Evolutionary conservation across 139 green algal genomes (phyloP).

Genomic region (Zygnema cylindricum): DNA sequence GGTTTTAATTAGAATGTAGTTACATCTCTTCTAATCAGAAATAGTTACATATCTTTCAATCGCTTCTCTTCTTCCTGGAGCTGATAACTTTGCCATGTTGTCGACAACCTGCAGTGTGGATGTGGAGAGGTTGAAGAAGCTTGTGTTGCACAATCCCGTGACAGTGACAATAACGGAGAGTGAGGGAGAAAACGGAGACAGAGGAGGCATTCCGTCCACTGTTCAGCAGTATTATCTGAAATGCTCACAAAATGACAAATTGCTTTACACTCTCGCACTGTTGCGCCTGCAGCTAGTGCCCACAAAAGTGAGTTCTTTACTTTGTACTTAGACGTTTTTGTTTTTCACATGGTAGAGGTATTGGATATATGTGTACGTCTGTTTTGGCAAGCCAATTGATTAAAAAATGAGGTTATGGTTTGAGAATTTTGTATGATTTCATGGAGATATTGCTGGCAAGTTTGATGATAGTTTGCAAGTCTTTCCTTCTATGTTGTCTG

Average conservation of each 20-base stretch:
- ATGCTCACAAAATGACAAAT: slow-evolving; percentile 54
- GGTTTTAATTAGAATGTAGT: too few relatives aligned
- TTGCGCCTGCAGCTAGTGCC: slow-evolving; percentile 80
- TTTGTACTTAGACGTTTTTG: slow-evolving; percentile 31
- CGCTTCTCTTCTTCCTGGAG: slow-evolving; percentile 9
- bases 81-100: not conserved
- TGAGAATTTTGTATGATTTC: too few relatives aligned
- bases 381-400: too few relatives aligned
- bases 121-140: slow-evolving; percentile 64
- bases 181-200: slow-evolving; percentile 21
- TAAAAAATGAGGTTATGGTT: too few relatives aligned
- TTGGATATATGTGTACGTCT: too few relatives aligned
- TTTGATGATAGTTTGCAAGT: too few relatives aligned
- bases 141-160: slow-evolving; percentile 92
- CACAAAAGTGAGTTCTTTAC: slow-evolving; percentile 69
- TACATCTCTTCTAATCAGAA: too few relatives aligned
- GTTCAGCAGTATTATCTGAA: slow-evolving; percentile 44
- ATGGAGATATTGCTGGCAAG: too few relatives aligned
- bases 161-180: slow-evolving; percentile 76
- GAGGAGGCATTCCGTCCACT: slow-evolving; percentile 2
- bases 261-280: slow-evolving; percentile 74
- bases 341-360: too few relatives aligned
- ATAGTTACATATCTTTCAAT: not conserved
- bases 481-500: too few relatives aligned
- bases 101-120: slow-evolving; percentile 13